Percentiles rank a stretch among this genome's conserved stretches.
Conservation (phyloP, 768 basidiomycete species). For the Leccinum variicolor region DNA sequence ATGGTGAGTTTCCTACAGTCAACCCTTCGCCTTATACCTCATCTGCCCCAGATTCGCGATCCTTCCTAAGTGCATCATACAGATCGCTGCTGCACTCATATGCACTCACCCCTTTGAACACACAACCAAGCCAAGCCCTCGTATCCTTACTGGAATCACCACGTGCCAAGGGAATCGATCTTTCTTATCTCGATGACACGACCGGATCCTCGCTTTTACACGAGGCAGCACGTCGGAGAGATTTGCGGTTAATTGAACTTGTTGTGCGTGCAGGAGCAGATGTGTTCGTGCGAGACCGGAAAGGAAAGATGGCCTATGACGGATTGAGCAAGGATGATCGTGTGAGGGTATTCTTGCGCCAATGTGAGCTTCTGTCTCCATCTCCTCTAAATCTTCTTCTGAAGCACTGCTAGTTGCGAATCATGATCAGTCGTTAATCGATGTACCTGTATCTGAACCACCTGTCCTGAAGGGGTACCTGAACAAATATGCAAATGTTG, state of each 20-base stretch:
- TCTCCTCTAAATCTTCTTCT: conserved; percentile 1
- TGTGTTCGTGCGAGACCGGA: conserved; percentile 79
- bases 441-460: conserved; percentile 46
- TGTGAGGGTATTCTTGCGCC: conserved; percentile 77
- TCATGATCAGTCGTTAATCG: conserved; percentile 70
- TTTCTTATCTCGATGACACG: conserved; percentile 77
- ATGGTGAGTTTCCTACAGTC: conserved; percentile 44
- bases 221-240: conserved; percentile 79
- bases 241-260: conserved; percentile 79
- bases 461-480: conserved; percentile 72
- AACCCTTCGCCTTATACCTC: neutral
- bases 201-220: conserved; percentile 79
- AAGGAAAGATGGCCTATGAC: conserved; percentile 66
- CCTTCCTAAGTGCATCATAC: conserved; percentile 70
- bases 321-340: conserved; percentile 76
- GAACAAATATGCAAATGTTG: conserved; percentile 92
- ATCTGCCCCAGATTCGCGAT: conserved; percentile 62
- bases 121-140: conserved; percentile 43
- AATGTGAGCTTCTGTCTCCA: conserved; percentile 52
- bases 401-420: conserved; percentile 57
- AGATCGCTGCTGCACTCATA: conserved; percentile 72
- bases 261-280: conserved; percentile 84
- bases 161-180: conserved; percentile 66
- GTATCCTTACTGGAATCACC: conserved; percentile 64
- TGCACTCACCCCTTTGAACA: conserved; percentile 52